Conservation (phyloP, 495 filamentous ascomycete genomes). For the Tricharina praecox region DNA sequence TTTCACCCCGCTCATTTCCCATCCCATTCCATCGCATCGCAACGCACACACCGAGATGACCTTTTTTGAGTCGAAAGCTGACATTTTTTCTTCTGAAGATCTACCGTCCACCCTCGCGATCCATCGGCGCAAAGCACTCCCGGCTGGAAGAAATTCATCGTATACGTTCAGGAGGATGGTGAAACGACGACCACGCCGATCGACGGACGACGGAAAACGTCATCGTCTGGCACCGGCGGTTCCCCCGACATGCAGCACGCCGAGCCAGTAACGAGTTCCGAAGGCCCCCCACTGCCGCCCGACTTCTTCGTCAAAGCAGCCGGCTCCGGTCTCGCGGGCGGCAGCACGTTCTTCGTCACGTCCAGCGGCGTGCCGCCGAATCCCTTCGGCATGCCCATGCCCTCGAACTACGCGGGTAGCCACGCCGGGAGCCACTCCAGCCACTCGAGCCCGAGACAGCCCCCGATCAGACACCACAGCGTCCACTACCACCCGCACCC, state of each 20-base stretch:
- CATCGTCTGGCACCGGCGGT: neutral
- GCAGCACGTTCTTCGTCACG: neutral
- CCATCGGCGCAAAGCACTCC: neutral
- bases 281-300: neutral
- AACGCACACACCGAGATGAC: neutral
- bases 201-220: neutral
- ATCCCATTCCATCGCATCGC: neutral
- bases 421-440: neutral
- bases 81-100: neutral
- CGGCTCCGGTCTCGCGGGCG: neutral
- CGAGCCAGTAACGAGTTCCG: neutral
- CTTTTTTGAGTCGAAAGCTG: neutral
- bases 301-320: neutral
- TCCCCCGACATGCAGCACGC: neutral
- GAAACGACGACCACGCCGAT: neutral
- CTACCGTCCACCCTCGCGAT: neutral
- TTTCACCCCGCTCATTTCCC: neutral
- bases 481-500: neutral
- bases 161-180: slow-evolving; percentile 19
- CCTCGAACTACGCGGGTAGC: neutral
- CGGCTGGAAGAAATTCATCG: slow-evolving; percentile 19
- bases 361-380: neutral
- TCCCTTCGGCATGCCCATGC: no score
- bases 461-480: neutral
- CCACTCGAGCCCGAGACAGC: neutral